Evolutionary conservation across 768 basidiomycete genomes (phyloP), one percentile per base, ranked within the genome.

Genomic region (Suillus fuscotomentosus): DNA sequence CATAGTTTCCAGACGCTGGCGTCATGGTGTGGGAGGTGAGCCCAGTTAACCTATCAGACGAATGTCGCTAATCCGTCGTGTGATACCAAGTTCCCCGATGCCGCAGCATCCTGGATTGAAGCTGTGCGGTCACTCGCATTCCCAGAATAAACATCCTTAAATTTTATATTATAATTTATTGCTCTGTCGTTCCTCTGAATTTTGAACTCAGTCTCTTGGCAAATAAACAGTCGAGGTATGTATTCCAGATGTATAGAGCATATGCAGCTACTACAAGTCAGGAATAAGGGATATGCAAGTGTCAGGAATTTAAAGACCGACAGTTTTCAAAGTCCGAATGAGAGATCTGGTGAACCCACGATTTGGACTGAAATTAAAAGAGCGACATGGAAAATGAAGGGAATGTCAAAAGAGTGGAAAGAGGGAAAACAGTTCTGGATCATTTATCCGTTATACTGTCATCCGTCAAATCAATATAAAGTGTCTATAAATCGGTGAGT

Each of bases 41-140:
- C 34, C 8, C 27, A 41, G 36, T 53, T 10, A 39, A 36, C n/a
- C 22, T 51, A 17, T 39, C 20, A 63, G 54, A 27, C 3, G 60
- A 34, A 31, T 8, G n/a, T 61, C 53, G 20, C 62, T 64, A 34
- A 64, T 24, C 20, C 2, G 36, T 9, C 9, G 41, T 39, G 20
- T 54, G 8, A 41, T n/a, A 6, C 47, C 22, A 63, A 81, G 77
- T 82, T 76, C 70, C 81, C 81, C 63, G 74, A 78, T 65, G 80
- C 78, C 20, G 74, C 73, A 20, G 72, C 77, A 13, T 34, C 76
- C 31, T 83, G 82, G 81, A 80, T 83, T 60, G 57, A 71, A 60
- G 69, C 70, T 24, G 80, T 81, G 36, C 78, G 80, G 24, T 65
- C 75, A 10, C 70, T 70, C 56, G 68, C 79, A 34, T 80, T 76